phyloP scores from a whole-genome alignment of 345 rosid species.

The Eucalyptus fibrosa region DNA sequence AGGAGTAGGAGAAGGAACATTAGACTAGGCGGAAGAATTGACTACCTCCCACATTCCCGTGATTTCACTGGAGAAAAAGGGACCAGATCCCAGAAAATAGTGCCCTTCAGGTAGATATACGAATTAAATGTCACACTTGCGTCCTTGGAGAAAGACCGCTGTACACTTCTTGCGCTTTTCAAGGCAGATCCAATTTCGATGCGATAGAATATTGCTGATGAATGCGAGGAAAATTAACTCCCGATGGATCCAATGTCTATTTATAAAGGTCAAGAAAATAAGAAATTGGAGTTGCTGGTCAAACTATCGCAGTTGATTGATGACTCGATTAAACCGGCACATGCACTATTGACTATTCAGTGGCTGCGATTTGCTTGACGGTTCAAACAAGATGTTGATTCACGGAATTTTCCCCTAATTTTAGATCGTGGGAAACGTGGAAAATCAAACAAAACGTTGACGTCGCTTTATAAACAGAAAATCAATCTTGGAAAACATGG shows the following conservation, averaged over 20 bases:
- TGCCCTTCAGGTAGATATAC: not conserved
- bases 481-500: no score
- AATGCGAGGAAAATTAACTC: not conserved
- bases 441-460: not conserved
- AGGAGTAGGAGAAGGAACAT: not conserved
- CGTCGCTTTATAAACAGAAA: not conserved
- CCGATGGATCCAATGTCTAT: not conserved
- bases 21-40: not conserved
- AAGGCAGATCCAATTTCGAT: not conserved
- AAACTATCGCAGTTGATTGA: not conserved
- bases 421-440: not conserved
- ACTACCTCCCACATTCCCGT: not conserved
- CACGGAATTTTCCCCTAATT: not conserved
- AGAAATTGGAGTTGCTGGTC: not conserved
- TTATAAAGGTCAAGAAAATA: not conserved
- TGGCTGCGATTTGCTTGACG: not conserved
- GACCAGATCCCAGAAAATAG: not conserved
- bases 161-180: not conserved
- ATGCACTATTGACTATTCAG: not conserved
- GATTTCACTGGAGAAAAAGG: not conserved
- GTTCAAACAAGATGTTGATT: not conserved
- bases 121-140: not conserved
- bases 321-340: not conserved
- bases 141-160: not conserved
- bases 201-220: not conserved